Base-by-base conservation (phyloP, 768 basidiomycete genomes). In the Phaffia australis region DNA sequence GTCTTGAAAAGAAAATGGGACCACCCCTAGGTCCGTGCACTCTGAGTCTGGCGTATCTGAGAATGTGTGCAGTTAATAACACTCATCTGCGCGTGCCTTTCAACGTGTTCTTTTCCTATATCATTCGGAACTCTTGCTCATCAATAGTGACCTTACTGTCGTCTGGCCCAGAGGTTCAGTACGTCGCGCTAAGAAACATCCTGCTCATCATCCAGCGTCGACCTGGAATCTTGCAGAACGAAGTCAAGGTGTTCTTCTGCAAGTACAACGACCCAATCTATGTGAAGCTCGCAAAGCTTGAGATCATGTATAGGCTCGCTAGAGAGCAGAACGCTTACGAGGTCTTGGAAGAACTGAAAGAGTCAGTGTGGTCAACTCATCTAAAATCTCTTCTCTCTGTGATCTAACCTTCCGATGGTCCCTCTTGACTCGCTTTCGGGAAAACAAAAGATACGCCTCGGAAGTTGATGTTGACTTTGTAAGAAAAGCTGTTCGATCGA, bases 251-350 rank as follows among this genome's bases (percentile, higher is more conserved):
- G 23, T 99, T 99, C 76, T 99, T 98, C 81, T 97, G 94, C 84
- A 99, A 99, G 77, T 98, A 99, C 79, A 98, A 98, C 73, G 94
- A 99, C 74, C 94, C 94, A 6, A 79, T 94, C n/a, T 99, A 98
- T 73, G 93, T 98, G 75, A 99, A 99, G 77, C 84, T 97, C 61
- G 95, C 97, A 77, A 98, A 99, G 77, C 79, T 99, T 71, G 95
- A 97, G 72, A 95, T 98, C 74, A 99, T 99, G 95, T 88, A 97
- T 60, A 82, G 90, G 64, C 79, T 99, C 64, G 92, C 90, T 16
- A 82, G 81, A 25, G 94, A 97, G 69, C 85, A 83, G 76, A 99
- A 97, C 71, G 89, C 94, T 0, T 92, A 97, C 77, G 90, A 92
- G 9, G 80, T 98, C 60, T 77, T 99, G 73, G 94, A 91, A 73